phyloP scores from a whole-genome alignment of 2,329 filamentous ascomycete species.

The Aquanectria penicillioides region DNA sequence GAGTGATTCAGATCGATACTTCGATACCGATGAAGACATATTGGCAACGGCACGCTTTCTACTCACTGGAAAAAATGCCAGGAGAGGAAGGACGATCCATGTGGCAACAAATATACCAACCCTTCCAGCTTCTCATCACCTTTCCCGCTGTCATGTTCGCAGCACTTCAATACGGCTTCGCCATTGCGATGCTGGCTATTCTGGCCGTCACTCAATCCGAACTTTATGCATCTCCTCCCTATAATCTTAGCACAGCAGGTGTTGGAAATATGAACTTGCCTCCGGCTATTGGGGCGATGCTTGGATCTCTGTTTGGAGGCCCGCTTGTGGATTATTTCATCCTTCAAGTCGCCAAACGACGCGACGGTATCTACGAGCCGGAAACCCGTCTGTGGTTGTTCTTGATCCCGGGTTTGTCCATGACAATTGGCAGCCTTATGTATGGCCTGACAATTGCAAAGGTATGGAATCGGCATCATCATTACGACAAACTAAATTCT shows the following conservation, averaged over 20 bases:
- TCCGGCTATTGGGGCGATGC: slow-evolving; percentile 21
- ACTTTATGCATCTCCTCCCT: slow-evolving; percentile 16
- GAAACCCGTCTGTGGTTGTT: slow-evolving; percentile 34
- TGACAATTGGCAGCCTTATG: slow-evolving; percentile 31
- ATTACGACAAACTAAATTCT: too few species aligned
- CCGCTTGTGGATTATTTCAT: slow-evolving; percentile 25
- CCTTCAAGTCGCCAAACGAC: slow-evolving; percentile 25
- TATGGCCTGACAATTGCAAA: slow-evolving; percentile 31
- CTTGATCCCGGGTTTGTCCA: slow-evolving; percentile 21
- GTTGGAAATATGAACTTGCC: slow-evolving; percentile 36
- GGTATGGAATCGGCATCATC: not conserved
- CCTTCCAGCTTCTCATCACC: slow-evolving; percentile 6
- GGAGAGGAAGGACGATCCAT: not conserved
- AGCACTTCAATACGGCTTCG: slow-evolving; percentile 23
- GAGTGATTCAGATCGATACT: not conserved
- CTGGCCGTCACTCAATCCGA: slow-evolving; percentile 25
- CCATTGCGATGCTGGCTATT: slow-evolving; percentile 32
- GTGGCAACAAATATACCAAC: slow-evolving; percentile 11
- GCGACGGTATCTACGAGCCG: slow-evolving; percentile 29
- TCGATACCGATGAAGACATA: slow-evolving; percentile 16
- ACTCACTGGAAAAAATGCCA: slow-evolving; percentile 14
- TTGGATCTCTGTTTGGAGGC: slow-evolving; percentile 27
- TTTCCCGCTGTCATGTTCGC: slow-evolving; percentile 22
- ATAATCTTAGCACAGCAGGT: slow-evolving; percentile 26
- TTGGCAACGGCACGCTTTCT: slow-evolving; percentile 9